Evolutionary conservation across 441 rosid species (phyloP), one percentile per base, ranked within the genome.

Genomic region (Pelargonium fulgidum): DNA sequence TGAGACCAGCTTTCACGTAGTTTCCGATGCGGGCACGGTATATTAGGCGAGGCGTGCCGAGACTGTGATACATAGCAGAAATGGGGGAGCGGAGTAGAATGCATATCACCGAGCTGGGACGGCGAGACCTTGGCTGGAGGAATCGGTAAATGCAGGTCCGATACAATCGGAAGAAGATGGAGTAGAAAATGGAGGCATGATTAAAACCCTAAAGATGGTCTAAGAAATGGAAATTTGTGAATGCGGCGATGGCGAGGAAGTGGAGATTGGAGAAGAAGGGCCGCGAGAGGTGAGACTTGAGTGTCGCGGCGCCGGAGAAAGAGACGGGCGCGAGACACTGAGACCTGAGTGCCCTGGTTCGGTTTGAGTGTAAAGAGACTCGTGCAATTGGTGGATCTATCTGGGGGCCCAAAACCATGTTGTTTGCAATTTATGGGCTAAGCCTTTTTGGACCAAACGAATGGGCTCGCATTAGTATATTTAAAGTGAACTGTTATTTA

Each of bases 31-130:
- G 88, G 69, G 92, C 79, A 68, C 96, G 96, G 79, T 85, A 88
- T 69, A 88, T 76, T 39, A 83, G 96, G 92, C 99, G 97, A 77
- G 81, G 77, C 7, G 87, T 87, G 83, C 96, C 97, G 83, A 88
- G 85, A 72, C 84, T 81, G 75, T 81, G 86, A 87, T 82, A 81
- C 99, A 93, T 93, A 81, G 88, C 96, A 86, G 81, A 72, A 70
- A 2, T 79, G 81, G 72, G 33, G 64, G 36, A 6, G 29, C 29
- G 13, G 64, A 16, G 11, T 3, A 61, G 64, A 19, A 81, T 54
- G 81, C 96, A 91, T 88, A 82, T 80, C 92, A 81, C 64, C 45
- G 50, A 72, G 76, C 39, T 39, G 24, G 65, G 66, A 36, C 45
- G 69, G 29, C 61, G 66, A 2, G 56, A 6, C 70, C 72, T 19